Percentiles rank a stretch among this genome's conserved stretches.
Conservation (phyloP, 768 basidiomycete genomes). For the Collybia sp. region DNA sequence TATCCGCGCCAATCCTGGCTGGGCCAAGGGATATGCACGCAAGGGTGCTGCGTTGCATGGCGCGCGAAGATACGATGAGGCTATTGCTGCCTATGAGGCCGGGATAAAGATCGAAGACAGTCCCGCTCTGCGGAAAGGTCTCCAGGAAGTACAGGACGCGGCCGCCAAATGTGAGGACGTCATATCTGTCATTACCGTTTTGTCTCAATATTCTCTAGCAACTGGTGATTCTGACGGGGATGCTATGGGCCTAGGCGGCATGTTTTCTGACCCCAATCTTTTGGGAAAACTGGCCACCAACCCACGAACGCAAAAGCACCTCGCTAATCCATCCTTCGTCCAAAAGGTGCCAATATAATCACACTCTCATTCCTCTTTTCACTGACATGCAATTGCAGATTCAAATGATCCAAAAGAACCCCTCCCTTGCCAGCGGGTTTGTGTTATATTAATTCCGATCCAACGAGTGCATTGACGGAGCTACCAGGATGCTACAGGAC, state of each 20-base stretch:
- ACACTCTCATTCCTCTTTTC: background rate
- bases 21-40: slow-evolving; percentile 88
- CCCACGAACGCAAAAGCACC: slow-evolving; percentile 79
- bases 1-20: slow-evolving; percentile 70
- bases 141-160: slow-evolving; percentile 85
- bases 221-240: slow-evolving; percentile 5
- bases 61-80: slow-evolving; percentile 70
- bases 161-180: slow-evolving; percentile 47
- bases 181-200: background rate
- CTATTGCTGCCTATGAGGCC: slow-evolving; percentile 76
- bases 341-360: slow-evolving; percentile 42
- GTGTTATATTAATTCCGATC: slow-evolving; percentile 12
- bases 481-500: slow-evolving; percentile 58
- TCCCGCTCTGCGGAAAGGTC: slow-evolving; percentile 77
- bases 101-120: slow-evolving; percentile 83
- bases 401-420: slow-evolving; percentile 64
- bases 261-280: slow-evolving; percentile 84
- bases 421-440: slow-evolving; percentile 54
- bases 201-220: background rate
- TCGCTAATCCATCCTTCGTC: slow-evolving; percentile 80
- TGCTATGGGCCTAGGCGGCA: slow-evolving; percentile 51
- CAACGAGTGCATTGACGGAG: slow-evolving; percentile 4
- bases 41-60: slow-evolving; percentile 95
- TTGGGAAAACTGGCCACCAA: slow-evolving; percentile 81
- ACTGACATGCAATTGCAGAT: slow-evolving; percentile 35